Conservation (phyloP, 768 basidiomycete species). For the Macrocybe gigantea region DNA sequence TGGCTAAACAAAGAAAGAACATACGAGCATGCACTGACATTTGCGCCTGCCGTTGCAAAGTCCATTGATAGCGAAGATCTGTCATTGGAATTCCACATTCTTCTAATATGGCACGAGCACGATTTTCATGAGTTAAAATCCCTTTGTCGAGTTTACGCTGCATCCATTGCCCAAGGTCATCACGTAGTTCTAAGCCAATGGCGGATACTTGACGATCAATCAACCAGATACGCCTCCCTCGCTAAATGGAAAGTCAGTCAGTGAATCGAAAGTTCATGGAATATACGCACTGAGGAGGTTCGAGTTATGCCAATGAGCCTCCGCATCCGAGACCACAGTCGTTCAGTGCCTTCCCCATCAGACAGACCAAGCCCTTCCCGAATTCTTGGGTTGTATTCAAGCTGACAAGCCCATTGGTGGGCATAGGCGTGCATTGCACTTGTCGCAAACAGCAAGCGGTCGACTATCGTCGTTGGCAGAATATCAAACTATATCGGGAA, state of each 20-base stretch:
- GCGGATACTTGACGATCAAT: slow-evolving; percentile 23
- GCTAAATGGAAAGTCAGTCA: slow-evolving; percentile 10
- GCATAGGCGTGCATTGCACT: slow-evolving; percentile 34
- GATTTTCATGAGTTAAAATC: slow-evolving; percentile 5
- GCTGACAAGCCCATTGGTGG: slow-evolving; percentile 31
- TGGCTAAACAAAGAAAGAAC: slow-evolving; percentile 9
- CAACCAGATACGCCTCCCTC: slow-evolving; percentile 22
- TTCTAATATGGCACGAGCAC: slow-evolving; percentile 11
- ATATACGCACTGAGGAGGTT: slow-evolving; percentile 22
- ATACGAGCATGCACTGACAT: slow-evolving; percentile 19
- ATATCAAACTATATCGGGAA: slow-evolving; percentile 12
- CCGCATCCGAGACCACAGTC: slow-evolving; percentile 26
- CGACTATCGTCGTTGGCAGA: slow-evolving; percentile 11
- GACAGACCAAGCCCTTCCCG: slow-evolving; percentile 18
- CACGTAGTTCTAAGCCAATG: slow-evolving; percentile 17
- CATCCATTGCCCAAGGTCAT: slow-evolving; percentile 29
- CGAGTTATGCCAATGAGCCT: slow-evolving; percentile 28
- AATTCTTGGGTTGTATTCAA: slow-evolving; percentile 24
- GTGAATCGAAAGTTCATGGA: background rate
- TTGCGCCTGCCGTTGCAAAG: slow-evolving; percentile 22
- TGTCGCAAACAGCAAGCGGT: slow-evolving; percentile 21
- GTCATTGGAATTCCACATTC: slow-evolving; percentile 9
- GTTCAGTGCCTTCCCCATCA: slow-evolving; percentile 29
- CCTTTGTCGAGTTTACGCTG: slow-evolving; percentile 11
- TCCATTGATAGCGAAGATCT: slow-evolving; percentile 26